Evolutionary conservation across 2,329 filamentous ascomycete genomes (phyloP).

Genomic region (Tolypocladium tundrense): DNA sequence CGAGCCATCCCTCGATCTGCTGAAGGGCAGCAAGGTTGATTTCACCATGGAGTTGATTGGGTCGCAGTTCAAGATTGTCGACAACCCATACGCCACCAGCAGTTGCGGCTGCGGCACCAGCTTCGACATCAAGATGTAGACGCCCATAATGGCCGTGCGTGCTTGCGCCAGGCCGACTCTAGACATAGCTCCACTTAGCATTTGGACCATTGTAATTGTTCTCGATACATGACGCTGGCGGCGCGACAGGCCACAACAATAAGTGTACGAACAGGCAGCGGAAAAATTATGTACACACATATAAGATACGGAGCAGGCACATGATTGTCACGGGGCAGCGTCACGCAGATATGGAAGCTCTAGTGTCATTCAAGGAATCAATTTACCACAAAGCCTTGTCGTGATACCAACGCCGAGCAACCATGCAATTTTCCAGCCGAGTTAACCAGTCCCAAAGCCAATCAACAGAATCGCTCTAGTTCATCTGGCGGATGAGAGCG

Average conservation of each 20-base stretch:
- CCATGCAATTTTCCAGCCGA: constrained; percentile 24
- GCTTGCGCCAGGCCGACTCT: background rate
- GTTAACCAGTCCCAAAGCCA: constrained; percentile 14
- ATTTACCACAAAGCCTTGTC: constrained; percentile 26
- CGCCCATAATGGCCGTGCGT: background rate
- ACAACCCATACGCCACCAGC: constrained; percentile 84
- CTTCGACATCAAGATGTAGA: constrained; percentile 75
- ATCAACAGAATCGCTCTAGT: constrained; percentile 45
- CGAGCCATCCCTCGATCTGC: constrained; percentile 70
- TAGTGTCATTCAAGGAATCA: constrained; percentile 30
- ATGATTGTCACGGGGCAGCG: background rate
- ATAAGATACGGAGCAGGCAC: background rate
- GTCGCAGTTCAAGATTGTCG: constrained; percentile 87
- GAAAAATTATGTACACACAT: background rate
- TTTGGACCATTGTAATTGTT: background rate
- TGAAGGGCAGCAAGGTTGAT: constrained; percentile 91
- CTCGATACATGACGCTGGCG: background rate
- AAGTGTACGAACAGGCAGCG: background rate
- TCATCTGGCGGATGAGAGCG: constrained; percentile 93
- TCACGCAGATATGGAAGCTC: constrained; percentile 20
- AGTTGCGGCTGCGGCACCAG: constrained; percentile 96
- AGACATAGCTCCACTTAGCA: constrained; percentile 1
- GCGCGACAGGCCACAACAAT: background rate
- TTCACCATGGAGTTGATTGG: constrained; percentile 91
- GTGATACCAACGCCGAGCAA: constrained; percentile 31